Evolutionary conservation across 495 filamentous ascomycete genomes (phyloP), one percentile per base, ranked within the genome.

Genomic region (Tetracladium setigerum): DNA sequence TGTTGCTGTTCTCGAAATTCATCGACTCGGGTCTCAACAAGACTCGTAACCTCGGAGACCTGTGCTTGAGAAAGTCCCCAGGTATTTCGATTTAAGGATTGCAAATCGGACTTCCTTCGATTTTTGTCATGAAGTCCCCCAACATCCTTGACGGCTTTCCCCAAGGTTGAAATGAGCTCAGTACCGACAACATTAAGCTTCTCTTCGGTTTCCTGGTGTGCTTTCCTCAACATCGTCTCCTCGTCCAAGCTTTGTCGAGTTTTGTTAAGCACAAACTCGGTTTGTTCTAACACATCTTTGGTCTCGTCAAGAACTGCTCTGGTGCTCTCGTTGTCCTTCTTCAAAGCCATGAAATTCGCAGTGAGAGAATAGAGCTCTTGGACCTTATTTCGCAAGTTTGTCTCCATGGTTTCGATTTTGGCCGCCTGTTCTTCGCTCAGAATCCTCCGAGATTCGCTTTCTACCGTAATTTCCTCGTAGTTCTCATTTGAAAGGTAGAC

Each of bases 381-480:
- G 1, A 89, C 82, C 54, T 95, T 95, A 64, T 95, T 89, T 14
- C 86, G 77, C 14, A 97, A 72, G 49, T 87, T 94, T 18, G 76
- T 76, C 56, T 97, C 92, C 71, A 97, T 86, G 0, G 88, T 84
- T 56, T 94, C 91, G 39, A 97, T 94, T 63, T 86, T 89, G 52
- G 89, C 87, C 15, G 77, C 76, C 58, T 96, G 90, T 62, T 98
- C 92, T 54, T 95, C 92, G 53, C 82, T 87, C 15, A 95, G 74
- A 46, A 96, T 95, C 19, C 87, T 69, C n/a, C 90, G 80, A 3
- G 89, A 95, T 65, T 97, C 92, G 60, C 84, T 95, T 59, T 94
- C 84, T 40, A 82, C 86, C 0, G 81, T 87, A 62, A 98, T 81
- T 55, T 92, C 83, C 55, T 95, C 89, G 56, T 86, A 95, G 5